These are phyloP conservation scores for Roridomyces roridus DNA, from an alignment of 768 basidiomycete genomes.

Conservation along the genomic window DNA sequence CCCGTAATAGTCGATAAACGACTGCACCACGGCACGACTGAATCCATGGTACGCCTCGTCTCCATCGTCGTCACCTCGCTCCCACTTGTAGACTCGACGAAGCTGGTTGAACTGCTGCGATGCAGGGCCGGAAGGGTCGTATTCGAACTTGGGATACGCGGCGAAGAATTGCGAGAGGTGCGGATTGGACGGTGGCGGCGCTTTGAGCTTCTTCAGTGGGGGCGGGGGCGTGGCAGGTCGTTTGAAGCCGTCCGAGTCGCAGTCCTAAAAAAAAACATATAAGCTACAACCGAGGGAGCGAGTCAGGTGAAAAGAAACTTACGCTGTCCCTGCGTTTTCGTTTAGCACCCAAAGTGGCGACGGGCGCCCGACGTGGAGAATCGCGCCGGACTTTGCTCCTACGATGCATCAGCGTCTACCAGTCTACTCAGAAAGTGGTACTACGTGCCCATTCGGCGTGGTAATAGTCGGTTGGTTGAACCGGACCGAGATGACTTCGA, in stretches of 20 bases:
- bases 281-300: background rate
- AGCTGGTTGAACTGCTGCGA: constrained; percentile 15
- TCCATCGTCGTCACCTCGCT: background rate
- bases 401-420: too few species aligned
- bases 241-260: background rate
- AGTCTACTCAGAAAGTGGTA: too few species aligned
- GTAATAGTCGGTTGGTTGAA: too few species aligned
- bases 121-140: constrained; percentile 10
- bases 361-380: too few species aligned
- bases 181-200: background rate
- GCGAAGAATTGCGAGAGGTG: constrained; percentile 20
- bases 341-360: too few species aligned
- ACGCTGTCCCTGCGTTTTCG: background rate
- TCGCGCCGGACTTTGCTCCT: too few species aligned
- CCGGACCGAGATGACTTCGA: too few species aligned
- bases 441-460: too few species aligned
- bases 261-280: background rate
- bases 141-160: constrained; percentile 9
- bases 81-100: background rate
- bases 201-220: background rate
- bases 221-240: background rate
- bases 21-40: background rate
- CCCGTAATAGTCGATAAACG: constrained; percentile 13
- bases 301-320: background rate
- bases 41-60: background rate